Conservation (phyloP, 2,329 filamentous ascomycete genomes). For the Leptographium lundbergii region DNA sequence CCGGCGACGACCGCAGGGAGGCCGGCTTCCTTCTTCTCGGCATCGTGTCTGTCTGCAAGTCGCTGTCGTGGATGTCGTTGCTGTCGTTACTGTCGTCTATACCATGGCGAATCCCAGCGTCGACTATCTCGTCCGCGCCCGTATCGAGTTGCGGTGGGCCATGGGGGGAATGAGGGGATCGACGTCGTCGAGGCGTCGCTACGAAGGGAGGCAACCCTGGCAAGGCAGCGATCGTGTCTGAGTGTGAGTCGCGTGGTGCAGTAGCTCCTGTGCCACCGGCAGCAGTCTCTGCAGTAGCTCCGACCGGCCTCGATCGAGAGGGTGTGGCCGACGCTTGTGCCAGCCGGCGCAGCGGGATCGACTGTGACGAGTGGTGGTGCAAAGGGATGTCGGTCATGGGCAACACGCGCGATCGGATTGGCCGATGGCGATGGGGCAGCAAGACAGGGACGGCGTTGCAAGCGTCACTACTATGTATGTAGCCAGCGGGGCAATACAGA, state of each 20-base stretch:
- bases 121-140: not conserved
- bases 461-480: too few species aligned
- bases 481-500: not conserved
- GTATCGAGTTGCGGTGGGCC: not conserved
- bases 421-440: not conserved
- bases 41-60: not conserved
- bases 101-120: not conserved
- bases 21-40: not conserved
- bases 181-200: not conserved
- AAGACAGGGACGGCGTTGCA: not conserved
- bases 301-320: not conserved
- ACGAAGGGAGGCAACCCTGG: not conserved
- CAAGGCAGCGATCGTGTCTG: not conserved
- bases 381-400: constrained; percentile 11
- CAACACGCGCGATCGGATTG: constrained; percentile 1
- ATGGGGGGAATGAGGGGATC: not conserved
- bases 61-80: not conserved
- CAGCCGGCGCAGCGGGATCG: constrained; percentile 9
- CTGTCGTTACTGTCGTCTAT: not conserved
- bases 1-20: constrained; percentile 19
- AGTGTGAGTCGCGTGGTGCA: not conserved
- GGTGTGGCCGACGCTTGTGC: not conserved
- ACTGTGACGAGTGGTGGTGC: constrained; percentile 4
- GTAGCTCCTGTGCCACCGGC: not conserved
- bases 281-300: not conserved